Evolutionary conservation across 2,329 filamentous ascomycete species (phyloP).

Genomic region (Colletotrichum australisinense): DNA sequence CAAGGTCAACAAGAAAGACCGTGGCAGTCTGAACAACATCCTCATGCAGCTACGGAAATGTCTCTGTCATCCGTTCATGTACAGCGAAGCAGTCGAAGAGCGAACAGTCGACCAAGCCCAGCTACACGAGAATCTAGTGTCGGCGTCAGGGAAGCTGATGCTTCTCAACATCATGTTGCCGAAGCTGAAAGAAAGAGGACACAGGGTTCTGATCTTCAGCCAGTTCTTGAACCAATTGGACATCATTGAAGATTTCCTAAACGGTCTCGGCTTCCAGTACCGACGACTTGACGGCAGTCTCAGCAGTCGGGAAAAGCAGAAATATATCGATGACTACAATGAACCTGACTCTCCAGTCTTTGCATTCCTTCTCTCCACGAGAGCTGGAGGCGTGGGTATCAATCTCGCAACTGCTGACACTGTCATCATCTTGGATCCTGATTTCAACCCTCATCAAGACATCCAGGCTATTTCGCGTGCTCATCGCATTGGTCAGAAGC

Average conservation of each 20-base stretch:
- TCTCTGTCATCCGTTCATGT: slow-evolving; percentile 95
- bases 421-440: slow-evolving; percentile 95
- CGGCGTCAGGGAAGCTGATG: slow-evolving; percentile 90
- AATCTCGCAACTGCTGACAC: slow-evolving; percentile 97
- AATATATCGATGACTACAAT: slow-evolving; percentile 94
- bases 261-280: slow-evolving; percentile 77
- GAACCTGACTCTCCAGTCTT: slow-evolving; percentile 85
- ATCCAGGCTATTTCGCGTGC: slow-evolving; percentile 94
- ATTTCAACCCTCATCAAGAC: slow-evolving; percentile 98
- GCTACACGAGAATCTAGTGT: slow-evolving; percentile 84
- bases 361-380: slow-evolving; percentile 91
- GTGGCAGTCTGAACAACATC: slow-evolving; percentile 90
- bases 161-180: slow-evolving; percentile 88
- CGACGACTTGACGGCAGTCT: slow-evolving; percentile 89
- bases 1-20: slow-evolving; percentile 76
- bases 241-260: slow-evolving; percentile 92
- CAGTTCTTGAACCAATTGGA: slow-evolving; percentile 92
- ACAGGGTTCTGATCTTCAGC: slow-evolving; percentile 94
- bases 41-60: slow-evolving; percentile 95
- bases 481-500: slow-evolving; percentile 95
- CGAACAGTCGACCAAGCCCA: slow-evolving; percentile 69
- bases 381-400: slow-evolving; percentile 96
- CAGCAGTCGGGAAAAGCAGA: slow-evolving; percentile 87
- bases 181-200: slow-evolving; percentile 84
- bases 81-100: slow-evolving; percentile 91